These are phyloP conservation scores for Botryotinia convoluta DNA, from an alignment of 2,329 filamentous ascomycete species.

Conservation along the genomic window DNA sequence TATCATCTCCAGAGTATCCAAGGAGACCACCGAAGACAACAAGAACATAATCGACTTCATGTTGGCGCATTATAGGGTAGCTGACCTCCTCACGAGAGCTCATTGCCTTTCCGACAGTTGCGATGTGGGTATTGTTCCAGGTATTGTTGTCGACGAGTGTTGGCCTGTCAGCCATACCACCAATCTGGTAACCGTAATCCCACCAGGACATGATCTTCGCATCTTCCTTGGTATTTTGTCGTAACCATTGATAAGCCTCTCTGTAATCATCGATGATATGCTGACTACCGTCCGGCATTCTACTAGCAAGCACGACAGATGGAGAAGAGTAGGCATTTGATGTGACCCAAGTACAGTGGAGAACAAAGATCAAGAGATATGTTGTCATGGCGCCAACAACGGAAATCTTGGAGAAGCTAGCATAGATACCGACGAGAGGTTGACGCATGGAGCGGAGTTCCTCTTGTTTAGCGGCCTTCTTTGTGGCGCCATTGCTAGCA, in stretches of 20 bases:
- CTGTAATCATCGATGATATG: conserved; percentile 99
- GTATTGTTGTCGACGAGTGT: conserved; percentile 99
- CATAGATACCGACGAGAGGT: conserved; percentile 82
- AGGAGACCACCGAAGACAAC: conserved; percentile 94
- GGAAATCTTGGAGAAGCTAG: conserved; percentile 72
- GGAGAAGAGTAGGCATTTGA: conserved; percentile 98
- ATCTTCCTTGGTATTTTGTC: conserved; percentile 91
- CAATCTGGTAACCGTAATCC: conserved; percentile 99
- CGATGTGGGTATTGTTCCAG: conserved; percentile 99
- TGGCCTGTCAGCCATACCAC: conserved; percentile 96
- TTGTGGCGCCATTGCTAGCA: conserved; percentile 40
- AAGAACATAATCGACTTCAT: conserved; percentile 98
- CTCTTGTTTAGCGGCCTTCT: conserved; percentile 52
- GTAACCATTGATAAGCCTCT: conserved; percentile 98
- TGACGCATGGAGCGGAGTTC: conserved; percentile 68
- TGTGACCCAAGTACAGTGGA: conserved; percentile 99
- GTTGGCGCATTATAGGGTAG: conserved; percentile 96
- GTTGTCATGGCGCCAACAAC: conserved; percentile 69
- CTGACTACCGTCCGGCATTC: conserved; percentile 88
- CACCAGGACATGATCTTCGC: conserved; percentile 99
- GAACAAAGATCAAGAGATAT: conserved; percentile 89
- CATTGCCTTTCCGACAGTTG: conserved; percentile 98
- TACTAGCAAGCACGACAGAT: conserved; percentile 91
- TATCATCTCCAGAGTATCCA: conserved; percentile 96
- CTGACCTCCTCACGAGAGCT: conserved; percentile 95